Conservation (phyloP, 2,329 filamentous ascomycete genomes). For the Blumeria hordei region DNA sequence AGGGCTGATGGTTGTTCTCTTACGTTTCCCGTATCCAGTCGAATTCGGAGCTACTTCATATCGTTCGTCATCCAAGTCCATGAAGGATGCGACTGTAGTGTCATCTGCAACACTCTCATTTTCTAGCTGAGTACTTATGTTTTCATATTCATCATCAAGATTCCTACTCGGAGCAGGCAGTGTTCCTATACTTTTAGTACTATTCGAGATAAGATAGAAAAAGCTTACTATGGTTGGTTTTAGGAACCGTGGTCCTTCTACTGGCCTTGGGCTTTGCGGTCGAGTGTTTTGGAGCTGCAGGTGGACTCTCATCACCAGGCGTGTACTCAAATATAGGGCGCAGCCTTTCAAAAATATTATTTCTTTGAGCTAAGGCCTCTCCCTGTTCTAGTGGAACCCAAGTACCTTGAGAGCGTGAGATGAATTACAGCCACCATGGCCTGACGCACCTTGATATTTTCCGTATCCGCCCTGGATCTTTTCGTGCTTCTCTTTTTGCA, state of each 20-base stretch:
- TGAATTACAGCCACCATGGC: neutral
- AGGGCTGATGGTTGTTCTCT: conserved; percentile 22
- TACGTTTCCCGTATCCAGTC: conserved; percentile 47
- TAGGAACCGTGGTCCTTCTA: conserved; percentile 39
- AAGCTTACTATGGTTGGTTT: conserved; percentile 24
- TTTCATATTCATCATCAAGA: conserved; percentile 41
- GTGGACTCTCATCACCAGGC: conserved; percentile 66
- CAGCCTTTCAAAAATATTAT: conserved; percentile 65
- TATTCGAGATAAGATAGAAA: neutral
- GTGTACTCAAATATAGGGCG: conserved; percentile 74
- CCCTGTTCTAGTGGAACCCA: conserved; percentile 83
- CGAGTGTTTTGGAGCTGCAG: conserved; percentile 78
- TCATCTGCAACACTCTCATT: conserved; percentile 61
- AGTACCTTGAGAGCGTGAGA: conserved; percentile 34
- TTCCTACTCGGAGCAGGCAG: conserved; percentile 18
- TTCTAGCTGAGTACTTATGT: conserved; percentile 35
- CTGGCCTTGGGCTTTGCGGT: conserved; percentile 66
- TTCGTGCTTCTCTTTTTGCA: conserved; percentile 88
- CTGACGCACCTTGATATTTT: conserved; percentile 68
- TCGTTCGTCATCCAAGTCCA: conserved; percentile 66
- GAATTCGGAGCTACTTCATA: conserved; percentile 43
- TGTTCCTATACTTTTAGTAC: conserved; percentile 14
- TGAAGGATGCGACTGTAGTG: conserved; percentile 57
- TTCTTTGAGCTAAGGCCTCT: conserved; percentile 59
- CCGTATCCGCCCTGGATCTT: conserved; percentile 97